Base-by-base conservation (phyloP, 1,284 basidiomycete genomes). In the Papiliotrema terrestris region DNA sequence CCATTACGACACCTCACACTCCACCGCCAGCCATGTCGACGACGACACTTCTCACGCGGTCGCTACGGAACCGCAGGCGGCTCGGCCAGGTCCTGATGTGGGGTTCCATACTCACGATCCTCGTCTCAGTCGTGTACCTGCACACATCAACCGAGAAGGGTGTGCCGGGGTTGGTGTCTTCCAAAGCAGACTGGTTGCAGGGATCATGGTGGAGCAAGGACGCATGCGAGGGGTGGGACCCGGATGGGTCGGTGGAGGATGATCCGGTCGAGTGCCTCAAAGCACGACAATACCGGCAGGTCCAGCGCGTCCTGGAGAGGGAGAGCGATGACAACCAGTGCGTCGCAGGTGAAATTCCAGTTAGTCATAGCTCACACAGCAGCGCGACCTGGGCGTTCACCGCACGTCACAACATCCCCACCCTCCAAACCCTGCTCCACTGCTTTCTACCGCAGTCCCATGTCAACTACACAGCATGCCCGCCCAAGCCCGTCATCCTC, bases 241-340 rank as follows among this genome's bases (percentile, higher is more conserved):
- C 65, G 38, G 32, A 29, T 8, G 20, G 11, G 2, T 4, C 23
- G 14, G 55, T 57, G 29, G 55, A 54, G 32, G n/a, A 57, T 9
- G 71, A 73, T 55, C 68, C 69, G 8, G 41, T 45, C 1, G 49
- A 36, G 8, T 73, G 71, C 41, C 47, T 70, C 13, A 66, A 60
- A 36, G 69, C 71, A 4, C 58, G 59, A 43, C 71, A 71, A 55
- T 69, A 63, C 44, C 56, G 71, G 37, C 68, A 73, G 55, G 60
- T 69, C 13, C 56, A 65, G 56, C 37, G 54, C 14, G 65, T 68
- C 1, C 38, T 70, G 36, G 56, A 54, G 17, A 56, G 65, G 26
- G 68, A 70, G 49, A 52, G 57, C 22, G 49, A 54, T 36, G 54
- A 47, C 8, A 49, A 63, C 43, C 63, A 66, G 67, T 68, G 47